phyloP scores from a whole-genome alignment of 805 yeast species.

The Komagataella populi region DNA sequence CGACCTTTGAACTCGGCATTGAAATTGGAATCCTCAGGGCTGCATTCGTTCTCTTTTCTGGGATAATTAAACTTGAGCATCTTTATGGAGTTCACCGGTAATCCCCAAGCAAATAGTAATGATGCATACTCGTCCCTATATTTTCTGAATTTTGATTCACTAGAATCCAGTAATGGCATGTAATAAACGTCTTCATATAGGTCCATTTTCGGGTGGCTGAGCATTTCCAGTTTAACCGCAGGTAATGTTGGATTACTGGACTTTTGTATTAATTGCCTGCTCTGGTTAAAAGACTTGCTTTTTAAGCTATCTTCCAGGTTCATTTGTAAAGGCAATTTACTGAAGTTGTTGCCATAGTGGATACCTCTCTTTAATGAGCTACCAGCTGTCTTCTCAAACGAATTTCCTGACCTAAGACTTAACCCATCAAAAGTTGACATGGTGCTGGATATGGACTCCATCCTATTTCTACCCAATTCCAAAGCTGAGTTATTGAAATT shows the following conservation, averaged over 20 bases:
- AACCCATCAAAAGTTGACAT: background rate
- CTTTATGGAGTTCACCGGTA: constrained; percentile 68
- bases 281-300: background rate
- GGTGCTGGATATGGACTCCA: background rate
- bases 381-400: background rate
- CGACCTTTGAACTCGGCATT: constrained; percentile 22
- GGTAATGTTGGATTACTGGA: constrained; percentile 6
- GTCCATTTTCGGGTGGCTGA: constrained; percentile 29
- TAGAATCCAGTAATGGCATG: constrained; percentile 24
- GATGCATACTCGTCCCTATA: constrained; percentile 65
- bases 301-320: background rate
- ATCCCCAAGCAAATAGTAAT: constrained; percentile 70
- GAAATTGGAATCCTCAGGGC: constrained; percentile 9
- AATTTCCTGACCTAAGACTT: background rate
- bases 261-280: background rate
- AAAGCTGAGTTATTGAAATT: background rate
- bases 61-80: constrained; percentile 53
- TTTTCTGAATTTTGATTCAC: constrained; percentile 19
- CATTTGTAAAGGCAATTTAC: background rate
- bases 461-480: background rate
- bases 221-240: constrained; percentile 29
- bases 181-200: constrained; percentile 27
- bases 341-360: background rate
- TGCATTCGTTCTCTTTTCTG: constrained; percentile 7
- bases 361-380: background rate